These are phyloP conservation scores for Manihot esculenta DNA, from an alignment of 441 rosid genomes.

Conservation along the genomic window DNA sequence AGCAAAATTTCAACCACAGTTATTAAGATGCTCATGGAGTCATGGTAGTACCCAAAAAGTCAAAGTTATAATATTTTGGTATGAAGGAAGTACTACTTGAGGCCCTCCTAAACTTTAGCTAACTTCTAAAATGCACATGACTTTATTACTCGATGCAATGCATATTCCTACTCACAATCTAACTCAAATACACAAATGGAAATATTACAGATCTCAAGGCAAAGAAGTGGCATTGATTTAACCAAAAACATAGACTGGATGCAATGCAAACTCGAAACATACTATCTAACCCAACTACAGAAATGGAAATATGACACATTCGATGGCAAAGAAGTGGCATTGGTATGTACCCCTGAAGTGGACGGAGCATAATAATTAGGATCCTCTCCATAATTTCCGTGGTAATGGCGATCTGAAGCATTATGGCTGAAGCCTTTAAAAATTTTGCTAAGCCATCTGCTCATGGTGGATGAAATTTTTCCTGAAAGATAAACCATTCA, in stretches of 20 bases:
- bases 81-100: not conserved
- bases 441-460: slow-evolving; percentile 77
- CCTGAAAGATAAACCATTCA: slow-evolving; percentile 36
- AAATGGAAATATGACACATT: slow-evolving; percentile 7
- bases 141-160: not conserved
- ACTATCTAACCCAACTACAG: slow-evolving; percentile 7
- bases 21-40: not conserved
- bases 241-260: not conserved
- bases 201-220: slow-evolving; percentile 1
- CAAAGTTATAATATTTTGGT: not conserved
- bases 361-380: slow-evolving; percentile 51
- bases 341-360: slow-evolving; percentile 58
- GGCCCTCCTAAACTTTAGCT: not conserved
- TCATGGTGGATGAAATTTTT: slow-evolving; percentile 43
- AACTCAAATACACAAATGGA: slow-evolving; percentile 4
- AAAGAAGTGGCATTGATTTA: slow-evolving; percentile 9
- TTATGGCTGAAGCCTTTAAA: slow-evolving; percentile 76
- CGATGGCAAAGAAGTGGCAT: slow-evolving; percentile 6
- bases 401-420: slow-evolving; percentile 49
- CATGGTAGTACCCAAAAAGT: not conserved
- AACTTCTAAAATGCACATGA: not conserved
- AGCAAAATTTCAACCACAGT: not conserved
- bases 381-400: slow-evolving; percentile 44
- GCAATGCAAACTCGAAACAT: not conserved
- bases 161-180: slow-evolving; percentile 11